phyloP scores from a whole-genome alignment of 2,329 filamentous ascomycete species.

The Colletotrichum liaoningense region DNA sequence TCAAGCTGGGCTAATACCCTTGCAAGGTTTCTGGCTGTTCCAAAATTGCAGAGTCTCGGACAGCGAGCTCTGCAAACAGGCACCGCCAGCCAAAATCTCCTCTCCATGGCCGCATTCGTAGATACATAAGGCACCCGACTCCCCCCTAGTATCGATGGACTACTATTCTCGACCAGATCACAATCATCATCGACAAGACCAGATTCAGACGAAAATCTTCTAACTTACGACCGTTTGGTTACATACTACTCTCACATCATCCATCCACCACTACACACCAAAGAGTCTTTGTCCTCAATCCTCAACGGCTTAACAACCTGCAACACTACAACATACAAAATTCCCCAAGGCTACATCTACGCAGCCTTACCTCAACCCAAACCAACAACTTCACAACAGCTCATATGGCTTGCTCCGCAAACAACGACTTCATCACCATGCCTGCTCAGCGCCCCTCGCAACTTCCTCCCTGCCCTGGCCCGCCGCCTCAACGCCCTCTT shows the following conservation, averaged over 20 bases:
- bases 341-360: slow-evolving; percentile 15
- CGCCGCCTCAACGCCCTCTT: slow-evolving; percentile 72
- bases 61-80: slow-evolving; percentile 34
- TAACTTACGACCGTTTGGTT: slow-evolving; percentile 15
- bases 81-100: slow-evolving; percentile 31
- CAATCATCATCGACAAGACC: slow-evolving; percentile 16
- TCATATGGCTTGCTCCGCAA: slow-evolving; percentile 35
- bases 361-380: slow-evolving; percentile 24
- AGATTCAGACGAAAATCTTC: slow-evolving; percentile 14
- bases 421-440: slow-evolving; percentile 53
- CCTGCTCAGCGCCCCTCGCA: slow-evolving; percentile 72
- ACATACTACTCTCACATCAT: slow-evolving; percentile 17
- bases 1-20: slow-evolving; percentile 34
- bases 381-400: slow-evolving; percentile 35
- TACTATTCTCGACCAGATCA: slow-evolving; percentile 13
- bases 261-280: background rate
- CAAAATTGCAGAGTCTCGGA: slow-evolving; percentile 36
- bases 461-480: slow-evolving; percentile 75
- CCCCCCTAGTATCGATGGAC: slow-evolving; percentile 13
- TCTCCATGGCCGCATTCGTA: slow-evolving; percentile 26
- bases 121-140: slow-evolving; percentile 38
- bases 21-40: slow-evolving; percentile 35
- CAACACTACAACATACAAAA: slow-evolving; percentile 2
- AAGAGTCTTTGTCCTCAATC: slow-evolving; percentile 24
- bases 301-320: slow-evolving; percentile 8